Evolutionary conservation across 192 early-diverging fungal genomes (phyloP), one percentile per base, ranked within the genome.

Genomic region (Backusella macrospora): DNA sequence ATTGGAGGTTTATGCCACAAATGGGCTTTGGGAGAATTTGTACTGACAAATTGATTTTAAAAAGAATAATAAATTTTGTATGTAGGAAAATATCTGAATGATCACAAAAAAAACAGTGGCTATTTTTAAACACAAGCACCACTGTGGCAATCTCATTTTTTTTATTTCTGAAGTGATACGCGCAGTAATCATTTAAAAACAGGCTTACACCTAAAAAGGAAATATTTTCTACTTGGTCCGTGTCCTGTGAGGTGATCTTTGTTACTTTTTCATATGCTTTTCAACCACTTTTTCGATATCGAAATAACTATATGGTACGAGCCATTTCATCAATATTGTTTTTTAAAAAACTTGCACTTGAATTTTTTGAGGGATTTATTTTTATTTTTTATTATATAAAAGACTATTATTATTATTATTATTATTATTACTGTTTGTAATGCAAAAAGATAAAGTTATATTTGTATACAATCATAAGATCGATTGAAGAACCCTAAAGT

Each of bases 401-500:
- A n/a, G n/a, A n/a, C n/a, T 18, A 59, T 23, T 26, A 7, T 10
- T 23, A 59, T 9, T 8, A 52, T 12, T 12, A 14, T 26, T 29
- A 3, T 9, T 59, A 21, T 59, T 59, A n/a, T n/a, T n/a, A n/a
- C n/a, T 59, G 52, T 59, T 59, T 59, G 21, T 21, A 59, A 59
- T 59, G 52, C 52, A 59, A 59, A 21, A 59, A 59, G 52, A 59
- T 59, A 59, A 26, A 59, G 52, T 59, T 59, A 21, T 52, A 23
- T 59, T 23, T 59, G 52, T 59, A 59, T 59, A 59, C 52, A 26
- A 59, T 59, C 52, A 59, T 21, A 59, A 18, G 52, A 59, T 59
- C 52, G 52, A 59, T 59, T 59, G 21, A 5, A 59, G 52, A 59
- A 59, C 12, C 10, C 7, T 13, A 6, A 4, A 59, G 52, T 59